These are phyloP conservation scores for Metschnikowia koreensis DNA, from an alignment of 805 yeast species.

Conservation along the genomic window DNA sequence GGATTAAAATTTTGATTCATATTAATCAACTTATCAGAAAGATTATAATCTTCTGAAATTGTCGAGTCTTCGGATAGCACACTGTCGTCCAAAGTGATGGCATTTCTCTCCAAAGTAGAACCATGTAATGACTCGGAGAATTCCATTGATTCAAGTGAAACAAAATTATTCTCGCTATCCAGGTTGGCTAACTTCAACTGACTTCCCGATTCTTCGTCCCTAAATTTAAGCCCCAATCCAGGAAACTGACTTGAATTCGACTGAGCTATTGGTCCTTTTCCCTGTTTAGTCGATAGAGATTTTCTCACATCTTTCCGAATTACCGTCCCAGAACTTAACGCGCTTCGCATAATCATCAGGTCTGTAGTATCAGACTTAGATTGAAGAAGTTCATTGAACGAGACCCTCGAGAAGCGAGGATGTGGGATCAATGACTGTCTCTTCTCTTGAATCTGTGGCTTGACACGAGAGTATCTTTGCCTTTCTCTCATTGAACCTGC, in stretches of 20 bases:
- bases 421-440: constrained; percentile 33
- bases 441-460: neutral
- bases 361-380: constrained; percentile 7
- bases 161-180: constrained; percentile 14
- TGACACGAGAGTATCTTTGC: neutral
- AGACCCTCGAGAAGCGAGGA: constrained; percentile 42
- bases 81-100: constrained; percentile 22
- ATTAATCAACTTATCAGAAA: constrained; percentile 10
- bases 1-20: constrained; percentile 7
- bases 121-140: constrained; percentile 20
- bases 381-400: constrained; percentile 36
- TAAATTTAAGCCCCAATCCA: constrained; percentile 24
- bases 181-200: neutral
- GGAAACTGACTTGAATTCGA: constrained; percentile 24
- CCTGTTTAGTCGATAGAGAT: constrained; percentile 13
- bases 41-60: constrained; percentile 18
- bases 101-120: constrained; percentile 23
- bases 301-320: constrained; percentile 8
- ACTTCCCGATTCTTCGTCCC: constrained; percentile 1
- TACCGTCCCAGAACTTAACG: constrained; percentile 18
- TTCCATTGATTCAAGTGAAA: constrained; percentile 21
- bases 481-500: neutral
- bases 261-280: constrained; percentile 21
- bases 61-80: constrained; percentile 22
- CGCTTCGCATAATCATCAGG: constrained; percentile 10